Base-by-base conservation (phyloP, 768 basidiomycete species). In the Termitomyces eurrhizus region DNA sequence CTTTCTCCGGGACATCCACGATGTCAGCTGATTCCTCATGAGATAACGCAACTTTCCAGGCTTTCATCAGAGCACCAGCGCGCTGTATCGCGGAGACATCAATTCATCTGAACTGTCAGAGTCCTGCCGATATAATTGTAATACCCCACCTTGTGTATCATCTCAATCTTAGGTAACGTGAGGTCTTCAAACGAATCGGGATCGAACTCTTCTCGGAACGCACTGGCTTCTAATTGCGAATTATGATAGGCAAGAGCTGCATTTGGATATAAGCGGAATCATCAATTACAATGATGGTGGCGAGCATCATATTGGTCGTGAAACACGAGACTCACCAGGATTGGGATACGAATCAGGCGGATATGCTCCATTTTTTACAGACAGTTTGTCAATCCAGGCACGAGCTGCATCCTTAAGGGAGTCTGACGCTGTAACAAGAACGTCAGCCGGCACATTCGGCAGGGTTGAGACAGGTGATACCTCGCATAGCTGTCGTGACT, bases 161-260 rank as follows among this genome's bases (percentile, higher is more conserved):
- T 80, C 59, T 87, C 84, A 51, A 84, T 75, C 66, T 90, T 87
- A 4, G 95, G 95, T 60, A 81, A 70, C 0, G 95, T 94, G 65
- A 88, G 74, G 73, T 99, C 96, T 63, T 91, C 87, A 62, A 93
- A 92, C 0, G 83, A 74, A 58, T 86, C 83, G 1, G 82, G 77
- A 69, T 96, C 87, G 64, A 88, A 97, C 60, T 94, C 86, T 69
- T 97, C 92, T 55, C 91, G 86, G 74, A 98, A 95, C 0, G 97
- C 97, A 57, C 86, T 87, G 8, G 96, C 93, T 74, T 97, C 88
- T 8, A 98, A 81, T 67, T 95, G 91, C 21, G 86, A 90, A 71
- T 95, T 94, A 69, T 95, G 92, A 65, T 85, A 93, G 13, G 88
- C 88, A 56, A 98, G 82, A 5, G 91, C 92, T 93, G 66, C 45